Conservation (phyloP, 2,329 filamentous ascomycete genomes). For the Diplodia scrobiculata region DNA sequence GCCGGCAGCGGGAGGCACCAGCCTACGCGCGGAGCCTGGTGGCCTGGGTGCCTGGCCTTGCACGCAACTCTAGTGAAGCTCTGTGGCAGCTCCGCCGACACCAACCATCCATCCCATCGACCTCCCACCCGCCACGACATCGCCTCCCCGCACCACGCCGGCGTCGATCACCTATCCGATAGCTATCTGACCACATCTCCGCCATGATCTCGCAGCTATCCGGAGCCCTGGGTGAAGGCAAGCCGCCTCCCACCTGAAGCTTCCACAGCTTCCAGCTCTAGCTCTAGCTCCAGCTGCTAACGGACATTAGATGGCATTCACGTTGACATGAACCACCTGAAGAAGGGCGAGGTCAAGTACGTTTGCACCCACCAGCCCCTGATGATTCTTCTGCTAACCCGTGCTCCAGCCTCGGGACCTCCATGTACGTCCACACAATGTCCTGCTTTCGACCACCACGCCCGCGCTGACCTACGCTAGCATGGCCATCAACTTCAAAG, state of each 20-base stretch:
- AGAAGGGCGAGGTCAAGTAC: conserved; percentile 99
- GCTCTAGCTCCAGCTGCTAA: conserved; percentile 34
- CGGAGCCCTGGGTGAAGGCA: conserved; percentile 47
- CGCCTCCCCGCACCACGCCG: neutral
- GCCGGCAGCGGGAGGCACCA: neutral
- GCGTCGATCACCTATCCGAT: conserved; percentile 8
- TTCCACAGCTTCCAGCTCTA: conserved; percentile 4
- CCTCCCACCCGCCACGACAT: neutral
- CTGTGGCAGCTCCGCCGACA: neutral
- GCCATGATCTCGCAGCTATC: conserved; percentile 33
- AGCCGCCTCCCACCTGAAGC: conserved; percentile 18
- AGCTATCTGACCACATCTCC: conserved; percentile 22
- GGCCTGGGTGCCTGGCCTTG: neutral
- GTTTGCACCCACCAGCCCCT: conserved; percentile 43
- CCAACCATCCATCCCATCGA: neutral
- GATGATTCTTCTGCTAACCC: conserved; percentile 7
- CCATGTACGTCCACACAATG: conserved; percentile 70
- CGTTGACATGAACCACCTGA: conserved; percentile 96
- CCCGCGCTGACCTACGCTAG: conserved; percentile 52
- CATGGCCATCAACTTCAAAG: conserved; percentile 99
- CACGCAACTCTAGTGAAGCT: conserved; percentile 17
- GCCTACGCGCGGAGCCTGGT: too few species aligned
- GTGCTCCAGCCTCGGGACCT: conserved; percentile 78
- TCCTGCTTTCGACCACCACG: conserved; percentile 33
- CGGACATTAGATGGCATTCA: conserved; percentile 85